Base-by-base conservation (phyloP, 176 grass and related monocot species). In the Chrysopogon serrulatus region DNA sequence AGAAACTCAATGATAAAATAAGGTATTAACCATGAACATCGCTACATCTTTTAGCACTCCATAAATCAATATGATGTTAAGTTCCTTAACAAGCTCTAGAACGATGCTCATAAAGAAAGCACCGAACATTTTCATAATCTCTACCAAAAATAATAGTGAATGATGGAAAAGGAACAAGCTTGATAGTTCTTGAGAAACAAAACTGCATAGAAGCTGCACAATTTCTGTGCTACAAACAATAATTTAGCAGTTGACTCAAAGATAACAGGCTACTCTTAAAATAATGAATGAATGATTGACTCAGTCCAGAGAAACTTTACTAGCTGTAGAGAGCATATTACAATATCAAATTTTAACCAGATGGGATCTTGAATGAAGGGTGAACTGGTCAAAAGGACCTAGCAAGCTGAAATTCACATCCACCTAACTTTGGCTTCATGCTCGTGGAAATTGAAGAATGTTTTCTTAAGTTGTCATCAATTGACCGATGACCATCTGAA, bases 351-450 rank as follows among this genome's bases (percentile, higher is more conserved):
- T 12, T 64, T 45, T 66, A 82, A 56, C 33, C 71, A 21, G 76
- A 21, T 7, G 5, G 16, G 33, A 8, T 32, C 59, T 37, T 81
- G 66, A 39, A 80, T 60, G 11, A 44, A 81, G 28, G 27, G 12
- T 65, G 2, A 43, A 71, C 27, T 2, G 1, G 57, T 82, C 56
- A 78, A 86, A 57, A 82, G 31, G 35, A 43, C 23, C 56, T 43
- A 31, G 44, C 43, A 36, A 82, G 79, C n/a, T 77, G 73, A 86
- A 45, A 59, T 16, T 40, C 28, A 76, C 73, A 73, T 73, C 11
- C 30, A 19, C 67, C 35, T 65, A 78, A 78, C 53, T 49, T 24
- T 79, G 23, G 44, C 67, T 48, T 82, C 4, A 68, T 73, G 30
- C 27, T 41, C 2, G 76, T 37, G 12, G 21, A 19, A 44, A 77